phyloP scores from a whole-genome alignment of 352 stramenopile species.

The Elongisporangium senticosum region DNA sequence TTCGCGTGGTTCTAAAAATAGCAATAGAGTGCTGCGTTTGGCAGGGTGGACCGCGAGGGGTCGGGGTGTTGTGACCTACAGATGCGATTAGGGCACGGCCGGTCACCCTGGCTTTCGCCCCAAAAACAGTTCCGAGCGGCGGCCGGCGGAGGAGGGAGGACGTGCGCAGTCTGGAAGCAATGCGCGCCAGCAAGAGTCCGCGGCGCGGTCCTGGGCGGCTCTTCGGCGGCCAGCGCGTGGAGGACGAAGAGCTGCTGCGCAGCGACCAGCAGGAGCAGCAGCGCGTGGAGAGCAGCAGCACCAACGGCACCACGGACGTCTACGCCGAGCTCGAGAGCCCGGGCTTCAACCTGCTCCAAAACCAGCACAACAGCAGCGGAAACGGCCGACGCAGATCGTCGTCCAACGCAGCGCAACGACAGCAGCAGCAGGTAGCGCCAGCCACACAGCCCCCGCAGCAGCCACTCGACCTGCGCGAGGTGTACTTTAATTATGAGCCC shows the following conservation, averaged over 20 bases:
- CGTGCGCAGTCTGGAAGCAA: neutral
- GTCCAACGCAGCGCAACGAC: neutral
- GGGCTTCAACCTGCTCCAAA: conserved; percentile 19
- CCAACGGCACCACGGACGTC: conserved; percentile 7
- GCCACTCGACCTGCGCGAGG: conserved; percentile 32
- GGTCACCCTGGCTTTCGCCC: neutral
- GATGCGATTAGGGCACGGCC: neutral
- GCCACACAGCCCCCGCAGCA: conserved; percentile 9
- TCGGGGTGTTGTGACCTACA: neutral
- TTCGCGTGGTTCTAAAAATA: neutral
- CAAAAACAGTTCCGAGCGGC: neutral
- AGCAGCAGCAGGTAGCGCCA: conserved; percentile 1
- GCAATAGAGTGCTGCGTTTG: too few relatives aligned
- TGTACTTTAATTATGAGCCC: conserved; percentile 69
- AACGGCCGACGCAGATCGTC: neutral
- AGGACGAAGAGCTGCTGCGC: conserved; percentile 42
- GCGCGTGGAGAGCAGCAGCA: conserved; percentile 19
- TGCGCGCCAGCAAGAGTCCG: conserved; percentile 19
- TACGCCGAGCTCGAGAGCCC: conserved; percentile 34
- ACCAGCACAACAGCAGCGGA: conserved; percentile 10
- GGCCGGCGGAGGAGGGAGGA: neutral
- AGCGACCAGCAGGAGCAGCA: conserved; percentile 13
- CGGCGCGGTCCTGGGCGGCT: conserved; percentile 24
- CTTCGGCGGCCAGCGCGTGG: conserved; percentile 44
- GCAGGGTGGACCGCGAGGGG: neutral